Evolutionary conservation across 2,329 filamentous ascomycete species (phyloP), one percentile per base, ranked within the genome.

Genomic region (Stagonosporopsis chrysanthemi): DNA sequence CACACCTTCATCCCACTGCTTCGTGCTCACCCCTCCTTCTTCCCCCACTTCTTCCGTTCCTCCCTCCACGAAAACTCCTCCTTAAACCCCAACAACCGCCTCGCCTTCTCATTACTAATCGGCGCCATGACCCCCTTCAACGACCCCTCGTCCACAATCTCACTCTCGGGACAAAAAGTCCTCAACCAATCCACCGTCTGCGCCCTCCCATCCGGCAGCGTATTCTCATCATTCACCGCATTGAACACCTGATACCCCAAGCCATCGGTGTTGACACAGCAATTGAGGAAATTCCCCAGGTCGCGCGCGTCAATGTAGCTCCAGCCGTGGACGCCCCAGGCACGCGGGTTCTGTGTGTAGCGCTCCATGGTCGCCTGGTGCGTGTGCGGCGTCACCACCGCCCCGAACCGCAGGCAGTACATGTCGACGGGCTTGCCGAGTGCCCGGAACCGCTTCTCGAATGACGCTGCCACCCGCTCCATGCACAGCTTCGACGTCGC

Each of bases 221-320:
- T 87, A 57, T 85, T 86, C 15, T 80, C 83, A 67, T 86, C 81
- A 66, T 88, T 88, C 0, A 84, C 85, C 3, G 84, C 85, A 68
- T 88, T 88, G 70, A 88, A 88, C 0, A 87, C 75, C 66, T 88
- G 83, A 60, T 84, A 88, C 0, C 85, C 85, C 23, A 88, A 62
- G 0, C 83, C 84, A 66, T 79, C 77, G 58, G 80, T 83, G 60
- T 78, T n/a, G n/a, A 87, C 76, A 14, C 78, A 80, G 19, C 82
- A 65, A 54, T 86, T 75, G 60, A 83, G 85, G 61, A 88, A 86
- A 64, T 83, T 82, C 0, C 85, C 86, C 22, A 88, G 66, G 64
- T 88, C 85, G 2, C 84, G 70, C 1, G 83, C 83, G 70, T 88
- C 86, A 14, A 83, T 84, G 66, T 88, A 88, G 31, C 77, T 81